Conservation (phyloP, 768 basidiomycete species). For the Dioszegia crocea region DNA sequence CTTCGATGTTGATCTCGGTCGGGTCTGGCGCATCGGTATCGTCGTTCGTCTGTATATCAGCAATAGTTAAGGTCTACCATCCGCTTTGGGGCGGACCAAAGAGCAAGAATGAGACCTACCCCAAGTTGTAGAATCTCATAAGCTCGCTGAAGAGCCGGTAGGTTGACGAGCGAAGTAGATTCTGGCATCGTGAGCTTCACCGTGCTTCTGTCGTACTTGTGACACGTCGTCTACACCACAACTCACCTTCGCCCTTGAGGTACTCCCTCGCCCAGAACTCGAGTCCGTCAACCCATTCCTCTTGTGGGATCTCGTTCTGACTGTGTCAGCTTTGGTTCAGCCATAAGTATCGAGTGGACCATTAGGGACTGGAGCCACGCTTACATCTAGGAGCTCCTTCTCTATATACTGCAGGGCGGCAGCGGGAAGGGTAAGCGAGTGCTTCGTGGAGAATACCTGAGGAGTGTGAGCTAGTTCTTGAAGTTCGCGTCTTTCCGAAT, state of each 20-base stretch:
- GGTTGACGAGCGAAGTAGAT: conserved; percentile 45
- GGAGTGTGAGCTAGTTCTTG: not conserved
- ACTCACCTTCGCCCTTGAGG: conserved; percentile 48
- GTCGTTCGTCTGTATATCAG: conserved; percentile 32
- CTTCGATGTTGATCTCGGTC: conserved; percentile 44
- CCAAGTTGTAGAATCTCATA: conserved; percentile 46
- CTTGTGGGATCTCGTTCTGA: conserved; percentile 44
- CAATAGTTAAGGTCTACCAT: not conserved
- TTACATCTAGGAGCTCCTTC: conserved; percentile 41
- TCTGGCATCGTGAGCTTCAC: conserved; percentile 28
- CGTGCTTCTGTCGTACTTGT: not conserved
- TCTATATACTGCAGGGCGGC: conserved; percentile 44
- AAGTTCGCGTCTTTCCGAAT: not conserved
- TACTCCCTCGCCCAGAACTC: conserved; percentile 49
- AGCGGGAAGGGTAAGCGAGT: conserved; percentile 46
- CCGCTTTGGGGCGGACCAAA: not conserved
- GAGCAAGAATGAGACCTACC: conserved; percentile 14
- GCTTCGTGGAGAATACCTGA: conserved; percentile 49
- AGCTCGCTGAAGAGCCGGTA: conserved; percentile 41
- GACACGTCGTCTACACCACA: not conserved
- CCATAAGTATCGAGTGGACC: not conserved
- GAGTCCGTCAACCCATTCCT: conserved; percentile 43
- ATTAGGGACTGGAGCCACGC: not conserved
- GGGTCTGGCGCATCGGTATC: conserved; percentile 39
- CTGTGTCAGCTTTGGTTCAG: not conserved